Conservation (phyloP, 2,329 filamentous ascomycete genomes). For the Apiospora saccharicola region DNA sequence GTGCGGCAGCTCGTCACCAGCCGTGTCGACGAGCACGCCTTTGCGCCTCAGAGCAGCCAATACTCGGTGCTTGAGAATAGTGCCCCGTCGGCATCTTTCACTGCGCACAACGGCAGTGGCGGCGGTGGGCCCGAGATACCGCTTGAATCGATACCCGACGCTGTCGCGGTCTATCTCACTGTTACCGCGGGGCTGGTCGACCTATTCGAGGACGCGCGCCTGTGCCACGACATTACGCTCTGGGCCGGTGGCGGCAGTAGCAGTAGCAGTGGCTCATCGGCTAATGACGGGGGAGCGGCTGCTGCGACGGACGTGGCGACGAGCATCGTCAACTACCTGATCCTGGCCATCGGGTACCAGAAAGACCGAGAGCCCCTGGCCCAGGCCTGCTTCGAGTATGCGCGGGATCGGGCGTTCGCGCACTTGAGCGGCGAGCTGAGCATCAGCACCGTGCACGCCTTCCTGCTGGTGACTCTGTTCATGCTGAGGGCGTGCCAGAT, state of each 20-base stretch:
- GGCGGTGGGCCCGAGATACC: conserved; percentile 32
- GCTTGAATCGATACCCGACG: conserved; percentile 26
- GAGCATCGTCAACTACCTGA: conserved; percentile 55
- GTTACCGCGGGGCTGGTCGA: conserved; percentile 56
- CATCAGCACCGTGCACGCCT: conserved; percentile 57
- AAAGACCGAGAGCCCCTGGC: conserved; percentile 50
- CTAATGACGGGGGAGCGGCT: not conserved
- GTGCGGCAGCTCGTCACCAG: conserved; percentile 60
- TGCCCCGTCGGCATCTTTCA: conserved; percentile 26
- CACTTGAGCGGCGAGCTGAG: conserved; percentile 55
- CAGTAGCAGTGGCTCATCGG: conserved; percentile 33
- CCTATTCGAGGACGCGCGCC: conserved; percentile 51
- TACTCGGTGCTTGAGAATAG: conserved; percentile 58
- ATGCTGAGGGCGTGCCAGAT: conserved; percentile 64
- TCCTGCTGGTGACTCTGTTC: conserved; percentile 59
- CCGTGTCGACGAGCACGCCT: conserved; percentile 57
- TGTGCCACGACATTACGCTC: conserved; percentile 49
- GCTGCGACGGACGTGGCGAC: conserved; percentile 44
- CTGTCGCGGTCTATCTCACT: conserved; percentile 35
- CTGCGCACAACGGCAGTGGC: not conserved
- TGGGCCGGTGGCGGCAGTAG: conserved; percentile 49
- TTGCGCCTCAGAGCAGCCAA: conserved; percentile 58
- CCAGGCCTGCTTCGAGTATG: conserved; percentile 58
- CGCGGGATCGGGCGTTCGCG: conserved; percentile 53
- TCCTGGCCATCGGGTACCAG: conserved; percentile 59